Conservation (phyloP, 2,329 filamentous ascomycete genomes). For the Cylindrodendrum hubeiense region DNA sequence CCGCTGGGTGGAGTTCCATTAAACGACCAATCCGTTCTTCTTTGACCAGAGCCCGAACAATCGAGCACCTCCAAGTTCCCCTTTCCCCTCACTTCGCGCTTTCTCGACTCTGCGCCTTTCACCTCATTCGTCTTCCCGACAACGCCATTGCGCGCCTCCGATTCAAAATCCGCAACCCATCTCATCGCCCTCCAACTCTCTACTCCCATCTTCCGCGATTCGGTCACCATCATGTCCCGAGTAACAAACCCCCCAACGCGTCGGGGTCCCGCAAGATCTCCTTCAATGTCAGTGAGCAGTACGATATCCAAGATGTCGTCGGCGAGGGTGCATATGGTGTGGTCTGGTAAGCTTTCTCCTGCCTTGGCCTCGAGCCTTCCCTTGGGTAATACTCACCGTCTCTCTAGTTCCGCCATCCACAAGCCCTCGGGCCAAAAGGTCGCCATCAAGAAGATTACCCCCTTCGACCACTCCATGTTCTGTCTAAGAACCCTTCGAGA, state of each 20-base stretch:
- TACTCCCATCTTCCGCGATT: slow-evolving; percentile 11
- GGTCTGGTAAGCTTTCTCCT: slow-evolving; percentile 79
- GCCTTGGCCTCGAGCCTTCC: background rate
- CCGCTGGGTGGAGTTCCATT: slow-evolving; percentile 36
- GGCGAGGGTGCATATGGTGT: slow-evolving; percentile 98
- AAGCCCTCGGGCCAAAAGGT: slow-evolving; percentile 99
- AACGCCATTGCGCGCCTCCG: slow-evolving; percentile 26
- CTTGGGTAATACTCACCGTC: slow-evolving; percentile 9
- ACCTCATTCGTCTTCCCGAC: slow-evolving; percentile 24
- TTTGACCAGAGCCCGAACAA: slow-evolving; percentile 41
- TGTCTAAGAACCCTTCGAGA: slow-evolving; percentile 95
- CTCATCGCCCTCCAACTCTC: slow-evolving; percentile 8
- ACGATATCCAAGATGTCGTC: slow-evolving; percentile 99
- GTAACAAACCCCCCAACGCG: slow-evolving; percentile 67
- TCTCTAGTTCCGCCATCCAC: slow-evolving; percentile 88
- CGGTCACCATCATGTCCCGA: slow-evolving; percentile 61
- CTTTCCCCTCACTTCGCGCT: slow-evolving; percentile 36
- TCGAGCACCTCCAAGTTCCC: slow-evolving; percentile 39
- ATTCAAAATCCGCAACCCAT: slow-evolving; percentile 15
- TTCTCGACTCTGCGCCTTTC: slow-evolving; percentile 20
- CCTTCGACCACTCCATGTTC: slow-evolving; percentile 99
- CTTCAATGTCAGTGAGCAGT: slow-evolving; percentile 99
- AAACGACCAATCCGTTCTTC: slow-evolving; percentile 33
- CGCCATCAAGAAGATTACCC: slow-evolving; percentile 99
- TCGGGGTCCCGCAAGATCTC: slow-evolving; percentile 91